Base-by-base conservation (phyloP, 2,329 filamentous ascomycete species). In the Pseudogymnoascus sp. region DNA sequence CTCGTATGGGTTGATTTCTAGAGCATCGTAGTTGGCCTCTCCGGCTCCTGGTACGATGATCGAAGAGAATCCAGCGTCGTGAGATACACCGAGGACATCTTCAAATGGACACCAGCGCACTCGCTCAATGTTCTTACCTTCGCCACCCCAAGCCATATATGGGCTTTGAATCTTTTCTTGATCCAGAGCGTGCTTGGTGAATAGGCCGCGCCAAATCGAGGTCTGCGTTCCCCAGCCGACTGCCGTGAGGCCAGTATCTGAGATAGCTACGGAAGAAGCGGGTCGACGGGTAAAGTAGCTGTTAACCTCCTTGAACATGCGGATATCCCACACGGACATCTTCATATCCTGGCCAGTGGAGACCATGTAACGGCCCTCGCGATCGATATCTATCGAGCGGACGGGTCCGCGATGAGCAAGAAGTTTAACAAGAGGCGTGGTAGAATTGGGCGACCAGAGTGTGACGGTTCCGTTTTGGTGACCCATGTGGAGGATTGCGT, bases 401-500 rank as follows among this genome's bases (percentile, higher is more conserved):
- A 99, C 92, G 0, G 95, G 95, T 4, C 95, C 95, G 64, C 86
- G 84, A 76, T 99, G 93, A 12, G 91, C 90, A 39, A 97, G 83
- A 39, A 97, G 83, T 76, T 97, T 97, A 60, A 97, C 93, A 6
- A 97, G 82, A 0, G 95, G 89, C 0, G 91, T 89, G 63, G 87
- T 84, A 26, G 87, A 89, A 76, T 96, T 99, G 2, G 95, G 95
- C 1, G 93, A 97, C 95, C 95, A 99, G 51, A 99, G 79, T 1
- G 91, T 95, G 37, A 99, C 92, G 2, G 91, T 90, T 64, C 95
- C 95, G 72, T 97, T 97, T 73, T 96, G 92, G 73, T 97, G 93
- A 8, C 95, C 95, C 66, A 93, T 86, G 71, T 97, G 92, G 60
- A 97, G 80, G 64, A 99, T 87, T 14, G 91, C 95, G 74, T 99